These are phyloP conservation scores for Neurospora intermedia DNA, from an alignment of 495 filamentous ascomycete genomes.

Conservation along the genomic window DNA sequence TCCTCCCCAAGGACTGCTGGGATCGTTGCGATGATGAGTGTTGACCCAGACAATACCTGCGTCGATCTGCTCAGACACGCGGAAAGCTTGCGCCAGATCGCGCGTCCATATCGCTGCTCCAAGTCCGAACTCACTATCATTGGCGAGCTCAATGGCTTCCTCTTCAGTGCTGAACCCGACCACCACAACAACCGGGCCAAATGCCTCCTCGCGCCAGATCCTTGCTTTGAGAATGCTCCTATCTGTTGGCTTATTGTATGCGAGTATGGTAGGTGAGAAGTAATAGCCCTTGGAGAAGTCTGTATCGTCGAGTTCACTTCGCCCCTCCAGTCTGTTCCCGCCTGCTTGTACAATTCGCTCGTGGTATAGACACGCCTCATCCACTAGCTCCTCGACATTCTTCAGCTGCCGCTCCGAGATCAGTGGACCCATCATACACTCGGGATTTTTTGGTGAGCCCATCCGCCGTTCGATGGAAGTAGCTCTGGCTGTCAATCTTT, in stretches of 20 bases:
- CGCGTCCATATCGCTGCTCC: conserved; percentile 49
- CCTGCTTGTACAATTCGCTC: conserved; percentile 24
- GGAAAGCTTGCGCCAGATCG: conserved; percentile 46
- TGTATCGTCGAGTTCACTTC: conserved; percentile 21
- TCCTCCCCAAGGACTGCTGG: conserved; percentile 51
- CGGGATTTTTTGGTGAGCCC: conserved; percentile 37
- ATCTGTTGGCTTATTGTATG: conserved; percentile 12
- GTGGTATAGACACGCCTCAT: conserved; percentile 13
- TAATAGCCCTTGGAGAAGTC: conserved; percentile 44
- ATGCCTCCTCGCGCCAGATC: conserved; percentile 38
- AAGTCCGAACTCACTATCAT: conserved; percentile 40
- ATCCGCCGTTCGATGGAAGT: conserved; percentile 32
- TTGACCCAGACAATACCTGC: conserved; percentile 55
- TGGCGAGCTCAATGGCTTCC: conserved; percentile 35
- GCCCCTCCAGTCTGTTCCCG: conserved; percentile 22
- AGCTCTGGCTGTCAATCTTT: conserved; percentile 25
- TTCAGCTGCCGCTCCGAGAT: conserved; percentile 28
- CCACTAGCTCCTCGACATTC: conserved; percentile 28
- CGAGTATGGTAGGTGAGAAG: conserved; percentile 46
- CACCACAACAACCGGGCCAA: conserved; percentile 41
- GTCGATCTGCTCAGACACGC: conserved; percentile 44
- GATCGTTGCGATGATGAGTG: conserved; percentile 50
- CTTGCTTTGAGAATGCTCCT: conserved; percentile 11
- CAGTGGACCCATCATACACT: conserved; percentile 35
- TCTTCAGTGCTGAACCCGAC: conserved; percentile 37